phyloP scores from a whole-genome alignment of 2,329 filamentous ascomycete species.

The Sclerotinia sclerotiorum region DNA sequence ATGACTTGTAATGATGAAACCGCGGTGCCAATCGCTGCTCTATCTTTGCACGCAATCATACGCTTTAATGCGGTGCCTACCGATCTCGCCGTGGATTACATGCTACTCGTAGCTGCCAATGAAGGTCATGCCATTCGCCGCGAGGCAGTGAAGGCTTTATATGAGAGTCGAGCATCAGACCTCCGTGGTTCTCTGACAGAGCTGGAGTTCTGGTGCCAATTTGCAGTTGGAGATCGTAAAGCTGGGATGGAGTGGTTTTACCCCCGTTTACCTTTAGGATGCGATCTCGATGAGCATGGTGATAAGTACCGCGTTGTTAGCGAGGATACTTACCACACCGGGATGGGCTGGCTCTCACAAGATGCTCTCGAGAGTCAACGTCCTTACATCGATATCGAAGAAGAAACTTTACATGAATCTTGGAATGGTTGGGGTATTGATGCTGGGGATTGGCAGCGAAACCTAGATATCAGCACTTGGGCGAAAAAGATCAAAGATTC shows the following conservation, averaged over 20 bases:
- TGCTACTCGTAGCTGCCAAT: constrained; percentile 78
- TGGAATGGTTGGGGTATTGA: constrained; percentile 70
- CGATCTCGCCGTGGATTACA: constrained; percentile 72
- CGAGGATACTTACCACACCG: constrained; percentile 70
- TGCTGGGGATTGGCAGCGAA: constrained; percentile 56
- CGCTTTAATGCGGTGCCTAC: constrained; percentile 67
- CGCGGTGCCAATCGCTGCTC: constrained; percentile 69
- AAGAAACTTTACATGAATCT: constrained; percentile 62
- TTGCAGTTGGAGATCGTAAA: constrained; percentile 85
- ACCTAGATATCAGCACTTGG: constrained; percentile 45
- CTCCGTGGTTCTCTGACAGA: constrained; percentile 80
- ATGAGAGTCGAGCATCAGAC: constrained; percentile 67
- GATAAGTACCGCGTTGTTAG: constrained; percentile 76
- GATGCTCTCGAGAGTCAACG: constrained; percentile 51
- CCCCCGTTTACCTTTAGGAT: constrained; percentile 70
- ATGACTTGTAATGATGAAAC: constrained; percentile 93
- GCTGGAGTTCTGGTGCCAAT: constrained; percentile 95
- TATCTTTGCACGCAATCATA: constrained; percentile 84
- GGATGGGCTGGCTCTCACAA: constrained; percentile 75
- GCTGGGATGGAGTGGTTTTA: constrained; percentile 90
- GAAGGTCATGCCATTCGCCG: constrained; percentile 81
- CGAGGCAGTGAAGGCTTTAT: constrained; percentile 66
- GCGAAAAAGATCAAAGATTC: constrained; percentile 37
- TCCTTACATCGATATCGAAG: constrained; percentile 50
- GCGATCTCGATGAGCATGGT: constrained; percentile 66